Evolutionary conservation across 371 early-diverging fungal genomes (phyloP).

Genomic region (Chytridium lagenaria): DNA sequence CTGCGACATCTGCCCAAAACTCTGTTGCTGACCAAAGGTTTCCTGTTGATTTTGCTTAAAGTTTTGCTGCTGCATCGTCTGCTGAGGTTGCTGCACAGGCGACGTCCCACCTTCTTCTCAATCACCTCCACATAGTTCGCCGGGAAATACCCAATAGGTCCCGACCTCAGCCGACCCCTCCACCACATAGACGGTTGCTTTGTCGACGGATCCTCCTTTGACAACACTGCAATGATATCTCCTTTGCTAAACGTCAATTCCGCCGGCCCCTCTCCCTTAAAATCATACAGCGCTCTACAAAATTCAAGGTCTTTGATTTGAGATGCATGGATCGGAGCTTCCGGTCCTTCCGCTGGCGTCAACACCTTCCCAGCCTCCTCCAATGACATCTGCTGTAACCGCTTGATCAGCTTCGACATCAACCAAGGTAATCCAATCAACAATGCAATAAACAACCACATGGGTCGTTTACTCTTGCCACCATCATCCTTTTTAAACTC

Average conservation of each 20-base stretch:
- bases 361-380: slow-evolving; percentile 56
- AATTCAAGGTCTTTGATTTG: slow-evolving; percentile 74
- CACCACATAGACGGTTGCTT: slow-evolving; percentile 86
- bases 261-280: slow-evolving; percentile 71
- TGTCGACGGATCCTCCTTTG: slow-evolving; percentile 71
- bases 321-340: slow-evolving; percentile 55
- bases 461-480: slow-evolving; percentile 52
- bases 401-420: slow-evolving; percentile 80
- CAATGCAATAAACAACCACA: slow-evolving; percentile 79
- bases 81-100: not conserved
- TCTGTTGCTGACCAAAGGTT: not conserved
- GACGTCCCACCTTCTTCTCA: slow-evolving; percentile 40
- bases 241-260: slow-evolving; percentile 86
- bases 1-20: no score
- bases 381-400: slow-evolving; percentile 60
- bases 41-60: not conserved
- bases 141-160: slow-evolving; percentile 89
- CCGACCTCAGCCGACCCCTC: slow-evolving; percentile 83
- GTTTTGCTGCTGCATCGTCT: not conserved
- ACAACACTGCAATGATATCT: slow-evolving; percentile 82
- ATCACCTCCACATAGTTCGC: slow-evolving; percentile 84
- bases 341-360: slow-evolving; percentile 22
- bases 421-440: slow-evolving; percentile 90
- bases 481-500: slow-evolving; percentile 31
- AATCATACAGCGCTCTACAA: slow-evolving; percentile 88